These are phyloP conservation scores for Citrus reticulata DNA, from an alignment of 345 rosid species.

Conservation along the genomic window DNA sequence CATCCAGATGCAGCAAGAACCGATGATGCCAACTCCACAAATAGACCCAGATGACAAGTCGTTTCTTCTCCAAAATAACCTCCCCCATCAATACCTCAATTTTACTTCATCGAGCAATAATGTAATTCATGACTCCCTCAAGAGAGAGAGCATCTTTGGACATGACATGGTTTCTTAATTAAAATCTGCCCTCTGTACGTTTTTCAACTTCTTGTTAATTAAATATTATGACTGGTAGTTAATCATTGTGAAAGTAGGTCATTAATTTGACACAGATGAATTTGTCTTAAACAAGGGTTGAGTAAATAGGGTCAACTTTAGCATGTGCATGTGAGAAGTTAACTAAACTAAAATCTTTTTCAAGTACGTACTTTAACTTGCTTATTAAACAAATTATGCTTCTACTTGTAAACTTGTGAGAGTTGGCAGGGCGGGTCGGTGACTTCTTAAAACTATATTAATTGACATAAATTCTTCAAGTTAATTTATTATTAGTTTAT, in stretches of 20 bases:
- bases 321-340: slow-evolving; percentile 47
- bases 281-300: slow-evolving; percentile 14
- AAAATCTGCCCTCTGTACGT: background rate
- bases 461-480: slow-evolving; percentile 28
- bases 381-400: slow-evolving; percentile 10
- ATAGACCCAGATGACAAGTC: slow-evolving; percentile 25
- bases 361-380: background rate
- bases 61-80: slow-evolving; percentile 20
- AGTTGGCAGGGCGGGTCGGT: slow-evolving; percentile 25
- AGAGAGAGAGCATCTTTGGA: slow-evolving; percentile 43
- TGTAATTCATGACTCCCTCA: slow-evolving; percentile 36
- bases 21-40: slow-evolving; percentile 14
- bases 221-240: too few species aligned
- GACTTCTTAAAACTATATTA: slow-evolving; percentile 7
- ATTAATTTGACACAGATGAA: background rate
- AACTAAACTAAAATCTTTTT: slow-evolving; percentile 18
- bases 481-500: background rate
- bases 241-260: background rate
- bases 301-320: slow-evolving; percentile 41
- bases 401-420: background rate
- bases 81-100: slow-evolving; percentile 19
- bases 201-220: background rate
- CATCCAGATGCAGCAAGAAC: slow-evolving; percentile 56
- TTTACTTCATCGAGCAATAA: slow-evolving; percentile 24
- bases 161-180: slow-evolving; percentile 46